Conservation (phyloP, 345 rosid species). For the Gossypioides kirkii region DNA sequence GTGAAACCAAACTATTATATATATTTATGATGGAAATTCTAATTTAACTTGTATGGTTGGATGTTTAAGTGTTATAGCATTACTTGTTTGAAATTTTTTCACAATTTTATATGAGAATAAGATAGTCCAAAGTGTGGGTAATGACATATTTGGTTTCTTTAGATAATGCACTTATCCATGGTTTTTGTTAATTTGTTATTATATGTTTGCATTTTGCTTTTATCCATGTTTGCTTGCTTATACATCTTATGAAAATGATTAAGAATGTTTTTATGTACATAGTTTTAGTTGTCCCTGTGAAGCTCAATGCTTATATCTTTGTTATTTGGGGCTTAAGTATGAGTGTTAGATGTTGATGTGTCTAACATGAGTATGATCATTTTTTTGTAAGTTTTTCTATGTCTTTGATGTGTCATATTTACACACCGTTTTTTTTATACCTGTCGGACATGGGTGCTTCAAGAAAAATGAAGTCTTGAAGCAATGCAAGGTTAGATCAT, state of each 20-base stretch:
- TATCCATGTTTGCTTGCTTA: background rate
- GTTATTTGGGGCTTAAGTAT: too few species aligned
- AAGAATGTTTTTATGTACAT: background rate
- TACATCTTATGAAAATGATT: background rate
- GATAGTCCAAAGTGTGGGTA: too few species aligned
- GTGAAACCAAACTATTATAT: too few species aligned
- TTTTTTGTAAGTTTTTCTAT: background rate
- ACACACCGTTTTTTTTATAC: too few species aligned
- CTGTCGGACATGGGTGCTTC: background rate
- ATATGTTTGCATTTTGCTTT: background rate
- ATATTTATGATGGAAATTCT: too few species aligned
- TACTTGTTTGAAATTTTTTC: too few species aligned
- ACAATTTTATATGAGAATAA: too few species aligned
- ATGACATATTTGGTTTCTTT: too few species aligned
- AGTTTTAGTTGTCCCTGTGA: background rate
- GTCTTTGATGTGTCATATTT: background rate
- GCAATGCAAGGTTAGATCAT: background rate
- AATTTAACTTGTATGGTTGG: too few species aligned
- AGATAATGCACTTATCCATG: too few species aligned
- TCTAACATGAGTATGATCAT: background rate
- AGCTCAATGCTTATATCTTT: background rate
- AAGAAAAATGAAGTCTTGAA: background rate
- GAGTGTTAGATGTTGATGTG: background rate
- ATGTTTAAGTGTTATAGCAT: too few species aligned
- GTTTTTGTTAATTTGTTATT: background rate